These are phyloP conservation scores for Bassia scoparia DNA, from an alignment of 148 eudicot genomes.

Conservation along the genomic window DNA sequence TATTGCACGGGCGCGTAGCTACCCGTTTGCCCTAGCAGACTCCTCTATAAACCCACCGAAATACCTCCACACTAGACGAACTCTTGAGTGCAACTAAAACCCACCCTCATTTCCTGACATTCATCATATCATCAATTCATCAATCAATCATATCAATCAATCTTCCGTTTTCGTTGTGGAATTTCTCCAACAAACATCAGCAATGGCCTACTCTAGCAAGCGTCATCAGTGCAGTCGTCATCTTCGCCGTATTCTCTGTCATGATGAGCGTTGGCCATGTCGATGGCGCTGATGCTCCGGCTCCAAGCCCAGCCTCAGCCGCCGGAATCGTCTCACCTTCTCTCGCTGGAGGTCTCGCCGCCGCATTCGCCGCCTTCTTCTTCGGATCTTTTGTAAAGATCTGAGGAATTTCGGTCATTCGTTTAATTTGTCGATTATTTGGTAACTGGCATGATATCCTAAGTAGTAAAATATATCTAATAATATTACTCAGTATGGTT, in stretches of 20 bases:
- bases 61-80: too few species aligned
- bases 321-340: conserved; percentile 41
- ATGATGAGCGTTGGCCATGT: conserved; percentile 34
- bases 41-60: too few species aligned
- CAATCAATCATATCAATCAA: background rate
- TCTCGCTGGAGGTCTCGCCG: conserved; percentile 32
- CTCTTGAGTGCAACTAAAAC: too few species aligned
- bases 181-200: background rate
- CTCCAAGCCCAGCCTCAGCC: conserved; percentile 54
- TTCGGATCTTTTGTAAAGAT: conserved; percentile 47
- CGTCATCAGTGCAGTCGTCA: conserved; percentile 25
- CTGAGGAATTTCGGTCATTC: conserved; percentile 25
- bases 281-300: conserved; percentile 59
- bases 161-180: background rate
- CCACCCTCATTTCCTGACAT: conserved; percentile 11
- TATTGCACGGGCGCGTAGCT: too few species aligned
- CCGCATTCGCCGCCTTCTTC: conserved; percentile 27
- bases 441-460: too few species aligned
- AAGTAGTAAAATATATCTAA: too few species aligned
- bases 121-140: conserved; percentile 10
- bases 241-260: conserved; percentile 30
- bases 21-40: too few species aligned
- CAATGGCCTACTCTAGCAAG: conserved; percentile 40
- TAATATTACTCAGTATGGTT: too few species aligned
- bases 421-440: too few species aligned